Base-by-base conservation (phyloP, 495 filamentous ascomycete genomes). In the Choiromyces venosus region DNA sequence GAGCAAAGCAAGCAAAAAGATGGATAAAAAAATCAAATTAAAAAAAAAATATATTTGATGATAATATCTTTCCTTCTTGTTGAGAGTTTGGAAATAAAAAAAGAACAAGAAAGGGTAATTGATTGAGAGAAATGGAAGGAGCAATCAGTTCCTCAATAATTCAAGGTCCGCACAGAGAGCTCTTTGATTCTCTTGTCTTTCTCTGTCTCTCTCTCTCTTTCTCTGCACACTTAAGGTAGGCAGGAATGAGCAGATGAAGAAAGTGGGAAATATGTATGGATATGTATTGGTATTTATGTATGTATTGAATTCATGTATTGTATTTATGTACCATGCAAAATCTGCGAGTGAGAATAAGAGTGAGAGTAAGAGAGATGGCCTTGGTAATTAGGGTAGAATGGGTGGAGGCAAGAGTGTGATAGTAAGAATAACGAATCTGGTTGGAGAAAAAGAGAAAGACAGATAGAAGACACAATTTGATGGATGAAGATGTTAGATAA, bases 1-100 rank as follows among this genome's bases (percentile, higher is more conserved):
- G 75, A 71, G 71, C 73, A 70, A 74, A 74, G 68, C 72, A 42
- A 68, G 68, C 68, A 46, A 40, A 75, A 61, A 61, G 52, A 33
- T 33, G 52, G 25, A n/a, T n/a, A n/a, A 18, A 33, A 46, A 33
- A 33, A 33, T 52, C 16, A 5, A 6, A 61, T 25, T 61, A 61
- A 33, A 25, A 61, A 29, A 25, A 61, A 29, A n/a, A n/a, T n/a
- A n/a, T n/a, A n/a, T n/a, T n/a, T 46, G 42, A 21, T 40, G 39
- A 40, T 40, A 40, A 40, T 40, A 52, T n/a, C 21, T 29, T 61
- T 33, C 25, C 52, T 18, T 61, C 25, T 61, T 61, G 52, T 25
- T 61, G 52, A 16, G 12, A 16, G n/a, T 29, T 56, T 14, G 46
- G 46, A 29, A n/a, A n/a, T n/a, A n/a, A n/a, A n/a, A n/a, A 56